phyloP scores from a whole-genome alignment of 768 basidiomycete genomes.

The Leucocoprinus leucothites region DNA sequence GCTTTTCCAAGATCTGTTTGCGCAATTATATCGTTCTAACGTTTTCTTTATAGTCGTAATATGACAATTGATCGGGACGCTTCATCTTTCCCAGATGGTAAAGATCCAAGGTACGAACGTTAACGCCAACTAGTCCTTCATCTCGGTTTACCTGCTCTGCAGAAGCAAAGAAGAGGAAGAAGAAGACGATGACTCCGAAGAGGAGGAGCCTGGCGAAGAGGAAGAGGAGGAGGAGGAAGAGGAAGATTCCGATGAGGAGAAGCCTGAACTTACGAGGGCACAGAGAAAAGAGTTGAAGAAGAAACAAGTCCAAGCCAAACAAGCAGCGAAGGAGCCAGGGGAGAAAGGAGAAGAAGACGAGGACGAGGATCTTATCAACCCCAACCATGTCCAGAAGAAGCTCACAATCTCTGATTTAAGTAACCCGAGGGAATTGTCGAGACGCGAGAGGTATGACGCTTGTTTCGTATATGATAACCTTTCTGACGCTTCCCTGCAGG shows the following conservation, averaged over 20 bases:
- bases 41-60: constrained; percentile 3
- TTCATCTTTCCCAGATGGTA: constrained; percentile 6
- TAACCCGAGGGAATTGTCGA: constrained; percentile 55
- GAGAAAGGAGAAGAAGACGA: constrained; percentile 45
- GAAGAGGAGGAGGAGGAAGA: constrained; percentile 41
- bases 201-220: constrained; percentile 38
- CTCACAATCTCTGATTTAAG: constrained; percentile 75
- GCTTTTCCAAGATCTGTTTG: not conserved
- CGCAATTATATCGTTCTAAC: not conserved
- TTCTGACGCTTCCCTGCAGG: constrained; percentile 33
- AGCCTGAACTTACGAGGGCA: constrained; percentile 62
- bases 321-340: constrained; percentile 47
- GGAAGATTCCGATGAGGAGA: constrained; percentile 36
- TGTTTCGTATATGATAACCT: not conserved
- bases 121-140: not conserved
- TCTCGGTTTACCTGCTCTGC: constrained; percentile 21
- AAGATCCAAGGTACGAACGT: constrained; percentile 11
- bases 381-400: constrained; percentile 73
- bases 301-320: constrained; percentile 56
- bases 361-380: constrained; percentile 73
- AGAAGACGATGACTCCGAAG: constrained; percentile 38
- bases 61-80: constrained; percentile 11
- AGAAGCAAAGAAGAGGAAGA: constrained; percentile 29
- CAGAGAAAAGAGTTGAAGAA: constrained; percentile 84
- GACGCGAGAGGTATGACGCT: constrained; percentile 57